phyloP scores from a whole-genome alignment of 192 early-diverging fungal genomes.

The Diversispora eburnea region DNA sequence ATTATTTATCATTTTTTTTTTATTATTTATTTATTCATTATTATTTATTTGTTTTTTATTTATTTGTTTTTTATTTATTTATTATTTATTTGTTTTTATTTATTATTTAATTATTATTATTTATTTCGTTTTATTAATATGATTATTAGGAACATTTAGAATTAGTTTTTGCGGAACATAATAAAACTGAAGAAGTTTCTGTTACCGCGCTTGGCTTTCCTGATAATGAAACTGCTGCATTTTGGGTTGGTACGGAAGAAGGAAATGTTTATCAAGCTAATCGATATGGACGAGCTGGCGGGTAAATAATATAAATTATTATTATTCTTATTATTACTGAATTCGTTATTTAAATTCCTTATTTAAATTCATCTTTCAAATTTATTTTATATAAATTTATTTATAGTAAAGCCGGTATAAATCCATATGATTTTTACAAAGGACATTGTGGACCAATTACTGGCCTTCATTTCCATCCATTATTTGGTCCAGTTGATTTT shows the following conservation, averaged over 20 bases:
- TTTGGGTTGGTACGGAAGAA: conserved; percentile 96
- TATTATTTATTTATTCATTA: not conserved
- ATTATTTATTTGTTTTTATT: not conserved
- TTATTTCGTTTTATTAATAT: not conserved
- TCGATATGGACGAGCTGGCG: conserved; percentile 91
- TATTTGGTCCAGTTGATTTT: conserved; percentile 75
- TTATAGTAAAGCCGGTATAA: conserved; percentile 90
- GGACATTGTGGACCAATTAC: conserved; percentile 90
- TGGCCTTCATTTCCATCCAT: conserved; percentile 87
- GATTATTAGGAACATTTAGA: conserved; percentile 67
- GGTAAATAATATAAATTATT: conserved; percentile 39
- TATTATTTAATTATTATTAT: not conserved
- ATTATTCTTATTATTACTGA: not conserved
- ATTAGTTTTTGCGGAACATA: conserved; percentile 67
- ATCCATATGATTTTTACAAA: conserved; percentile 75
- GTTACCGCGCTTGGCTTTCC: conserved; percentile 90
- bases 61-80: not conserved
- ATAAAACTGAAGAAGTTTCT: conserved; percentile 89
- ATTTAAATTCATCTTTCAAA: not conserved
- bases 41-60: not conserved
- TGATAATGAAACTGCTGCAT: conserved; percentile 86
- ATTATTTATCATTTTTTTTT: not conserved
- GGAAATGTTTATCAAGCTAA: conserved; percentile 92
- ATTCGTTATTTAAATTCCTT: not conserved
- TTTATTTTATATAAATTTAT: not conserved